Percentiles rank a stretch among this genome's conserved stretches.
phyloP scores from a whole-genome alignment of 306 rosid species.

The Mucuna pruriens region DNA sequence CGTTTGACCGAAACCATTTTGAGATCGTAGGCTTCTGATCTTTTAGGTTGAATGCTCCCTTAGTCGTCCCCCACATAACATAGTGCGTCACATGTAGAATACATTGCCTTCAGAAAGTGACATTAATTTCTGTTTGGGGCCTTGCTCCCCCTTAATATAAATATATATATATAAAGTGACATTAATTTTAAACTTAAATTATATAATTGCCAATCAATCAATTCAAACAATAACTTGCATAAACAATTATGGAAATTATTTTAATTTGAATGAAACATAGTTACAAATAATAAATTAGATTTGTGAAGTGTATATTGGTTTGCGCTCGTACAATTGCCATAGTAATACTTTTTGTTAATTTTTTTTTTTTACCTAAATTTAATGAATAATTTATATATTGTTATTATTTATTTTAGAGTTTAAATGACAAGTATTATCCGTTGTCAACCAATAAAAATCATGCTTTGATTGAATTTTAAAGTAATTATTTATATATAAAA shows the following conservation, averaged over 20 bases:
- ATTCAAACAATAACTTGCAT: background rate
- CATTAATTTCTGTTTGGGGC: too few species aligned
- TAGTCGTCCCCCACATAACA: background rate
- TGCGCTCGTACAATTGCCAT: background rate
- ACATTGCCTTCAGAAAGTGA: slow-evolving; percentile 1
- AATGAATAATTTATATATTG: too few species aligned
- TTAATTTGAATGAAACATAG: background rate
- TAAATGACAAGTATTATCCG: too few species aligned
- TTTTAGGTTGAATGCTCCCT: background rate
- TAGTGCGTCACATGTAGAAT: slow-evolving; percentile 19
- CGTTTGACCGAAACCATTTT: background rate
- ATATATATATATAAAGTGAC: too few species aligned
- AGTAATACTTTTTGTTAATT: background rate
- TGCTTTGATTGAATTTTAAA: too few species aligned
- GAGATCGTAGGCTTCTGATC: slow-evolving; percentile 2
- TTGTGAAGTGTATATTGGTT: background rate
- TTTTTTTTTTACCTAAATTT: too few species aligned
- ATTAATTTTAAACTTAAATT: background rate
- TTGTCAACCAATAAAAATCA: too few species aligned
- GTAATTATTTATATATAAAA: too few species aligned
- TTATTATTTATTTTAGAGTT: too few species aligned
- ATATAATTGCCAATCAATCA: background rate
- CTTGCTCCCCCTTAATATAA: too few species aligned
- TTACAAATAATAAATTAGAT: background rate
- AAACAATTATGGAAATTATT: background rate